Percentiles rank a stretch among this genome's conserved stretches.
These are phyloP conservation scores for Penicillium pulvis DNA, from an alignment of 495 filamentous ascomycete genomes.

Conservation along the genomic window DNA sequence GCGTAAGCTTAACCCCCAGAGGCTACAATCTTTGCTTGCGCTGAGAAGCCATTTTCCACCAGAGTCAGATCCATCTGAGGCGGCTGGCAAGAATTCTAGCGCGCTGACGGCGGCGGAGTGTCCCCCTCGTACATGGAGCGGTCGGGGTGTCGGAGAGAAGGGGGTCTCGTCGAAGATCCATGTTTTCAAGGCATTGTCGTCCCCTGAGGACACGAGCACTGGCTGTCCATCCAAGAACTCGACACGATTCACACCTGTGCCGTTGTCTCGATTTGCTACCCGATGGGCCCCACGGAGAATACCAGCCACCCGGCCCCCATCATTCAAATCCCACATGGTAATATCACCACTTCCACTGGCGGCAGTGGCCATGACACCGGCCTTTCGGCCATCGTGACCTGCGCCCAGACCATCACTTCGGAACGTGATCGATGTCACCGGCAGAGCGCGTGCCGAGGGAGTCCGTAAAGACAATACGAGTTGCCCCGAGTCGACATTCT, in stretches of 20 bases:
- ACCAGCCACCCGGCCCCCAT: conserved; percentile 78
- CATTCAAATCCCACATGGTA: conserved; percentile 93
- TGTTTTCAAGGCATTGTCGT: conserved; percentile 90
- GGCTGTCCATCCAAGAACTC: conserved; percentile 93
- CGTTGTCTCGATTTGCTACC: conserved; percentile 58
- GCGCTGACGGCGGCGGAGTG: conserved; percentile 83
- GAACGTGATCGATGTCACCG: conserved; percentile 83
- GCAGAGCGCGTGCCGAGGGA: conserved; percentile 49
- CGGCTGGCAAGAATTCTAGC: conserved; percentile 78
- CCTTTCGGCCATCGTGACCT: conserved; percentile 76
- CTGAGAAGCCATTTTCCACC: conserved; percentile 94
- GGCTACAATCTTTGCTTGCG: conserved; percentile 79
- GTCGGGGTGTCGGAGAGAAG: conserved; percentile 79
- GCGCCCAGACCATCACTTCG: conserved; percentile 89
- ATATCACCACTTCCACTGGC: conserved; percentile 75
- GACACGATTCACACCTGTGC: conserved; percentile 67
- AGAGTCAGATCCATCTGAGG: conserved; percentile 85
- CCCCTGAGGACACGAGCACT: conserved; percentile 82
- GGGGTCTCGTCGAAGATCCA: conserved; percentile 93
- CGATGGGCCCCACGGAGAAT: conserved; percentile 84
- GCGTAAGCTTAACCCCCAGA: conserved; percentile 94
- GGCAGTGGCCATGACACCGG: conserved; percentile 86
- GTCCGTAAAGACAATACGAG: conserved; percentile 65
- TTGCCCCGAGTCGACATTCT: conserved; percentile 77
- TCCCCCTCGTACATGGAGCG: conserved; percentile 80